Conservation (phyloP, 306 rosid genomes). For the Fagus crenata region DNA sequence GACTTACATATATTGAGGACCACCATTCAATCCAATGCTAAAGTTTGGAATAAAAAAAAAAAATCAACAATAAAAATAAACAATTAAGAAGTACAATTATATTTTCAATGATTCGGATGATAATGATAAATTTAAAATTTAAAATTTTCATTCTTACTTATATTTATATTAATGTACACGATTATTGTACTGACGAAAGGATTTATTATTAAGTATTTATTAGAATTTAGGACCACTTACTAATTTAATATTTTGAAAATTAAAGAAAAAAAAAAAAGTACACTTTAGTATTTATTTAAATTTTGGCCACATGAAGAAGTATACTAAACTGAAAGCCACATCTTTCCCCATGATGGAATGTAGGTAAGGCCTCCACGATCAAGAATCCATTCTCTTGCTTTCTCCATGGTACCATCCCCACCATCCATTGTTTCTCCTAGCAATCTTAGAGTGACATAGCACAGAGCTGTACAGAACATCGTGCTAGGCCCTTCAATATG, state of each 20-base stretch:
- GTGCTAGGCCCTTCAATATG: conserved; percentile 79
- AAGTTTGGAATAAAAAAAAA: no score
- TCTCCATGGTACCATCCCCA: conserved; percentile 43
- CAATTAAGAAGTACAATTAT: neutral
- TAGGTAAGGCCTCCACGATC: conserved; percentile 57
- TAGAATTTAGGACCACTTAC: neutral
- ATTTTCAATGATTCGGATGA: neutral
- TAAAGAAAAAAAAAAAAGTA: neutral
- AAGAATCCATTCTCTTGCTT: conserved; percentile 75
- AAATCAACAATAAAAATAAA: no score
- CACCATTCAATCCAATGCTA: no score
- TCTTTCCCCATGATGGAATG: conserved; percentile 78
- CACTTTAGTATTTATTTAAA: no score
- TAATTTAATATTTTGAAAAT: no score
- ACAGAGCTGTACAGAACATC: conserved; percentile 65
- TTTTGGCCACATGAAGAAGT: neutral
- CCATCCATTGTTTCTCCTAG: conserved; percentile 58
- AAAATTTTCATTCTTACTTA: neutral
- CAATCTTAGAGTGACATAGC: conserved; percentile 56
- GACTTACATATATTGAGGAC: neutral
- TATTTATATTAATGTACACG: neutral
- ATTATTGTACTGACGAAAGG: neutral
- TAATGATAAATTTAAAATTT: no score
- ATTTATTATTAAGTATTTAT: neutral
- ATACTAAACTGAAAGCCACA: conserved; percentile 70